phyloP scores from a whole-genome alignment of 1,284 basidiomycete species.

The Cystobasidium slooffiae region DNA sequence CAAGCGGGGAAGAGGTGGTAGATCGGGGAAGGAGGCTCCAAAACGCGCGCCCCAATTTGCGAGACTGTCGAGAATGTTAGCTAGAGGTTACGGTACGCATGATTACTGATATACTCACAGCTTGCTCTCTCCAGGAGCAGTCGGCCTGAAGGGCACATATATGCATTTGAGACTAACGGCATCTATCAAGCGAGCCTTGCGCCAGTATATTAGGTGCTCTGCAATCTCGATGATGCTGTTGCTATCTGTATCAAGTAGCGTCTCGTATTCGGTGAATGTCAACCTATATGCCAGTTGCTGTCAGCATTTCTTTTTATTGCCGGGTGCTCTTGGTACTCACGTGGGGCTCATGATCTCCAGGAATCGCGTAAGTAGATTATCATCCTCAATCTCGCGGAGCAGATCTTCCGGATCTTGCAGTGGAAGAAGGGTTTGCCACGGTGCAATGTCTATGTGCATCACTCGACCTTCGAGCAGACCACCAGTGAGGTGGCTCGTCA shows the following conservation, averaged over 20 bases:
- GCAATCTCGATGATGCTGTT: constrained; percentile 50
- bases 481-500: constrained; percentile 35
- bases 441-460: constrained; percentile 63
- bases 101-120: constrained; percentile 33
- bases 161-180: constrained; percentile 81
- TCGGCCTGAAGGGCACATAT: constrained; percentile 64
- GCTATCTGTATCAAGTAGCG: constrained; percentile 50
- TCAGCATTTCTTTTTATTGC: constrained; percentile 46
- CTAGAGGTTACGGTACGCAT: not conserved
- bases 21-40: constrained; percentile 67
- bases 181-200: constrained; percentile 86
- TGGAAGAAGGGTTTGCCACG: constrained; percentile 88
- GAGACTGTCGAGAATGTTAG: constrained; percentile 61
- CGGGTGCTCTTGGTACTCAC: constrained; percentile 56
- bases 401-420: constrained; percentile 58
- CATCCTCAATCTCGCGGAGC: constrained; percentile 60
- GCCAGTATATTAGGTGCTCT: constrained; percentile 73
- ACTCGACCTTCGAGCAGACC: constrained; percentile 61
- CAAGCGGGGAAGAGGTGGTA: constrained; percentile 74
- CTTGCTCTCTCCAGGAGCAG: constrained; percentile 50
- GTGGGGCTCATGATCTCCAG: constrained; percentile 62
- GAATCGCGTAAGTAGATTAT: constrained; percentile 59
- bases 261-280: constrained; percentile 51
- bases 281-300: constrained; percentile 39
- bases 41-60: constrained; percentile 69